These are phyloP conservation scores for Penicillium manginii DNA, from an alignment of 495 filamentous ascomycete species.

Conservation along the genomic window DNA sequence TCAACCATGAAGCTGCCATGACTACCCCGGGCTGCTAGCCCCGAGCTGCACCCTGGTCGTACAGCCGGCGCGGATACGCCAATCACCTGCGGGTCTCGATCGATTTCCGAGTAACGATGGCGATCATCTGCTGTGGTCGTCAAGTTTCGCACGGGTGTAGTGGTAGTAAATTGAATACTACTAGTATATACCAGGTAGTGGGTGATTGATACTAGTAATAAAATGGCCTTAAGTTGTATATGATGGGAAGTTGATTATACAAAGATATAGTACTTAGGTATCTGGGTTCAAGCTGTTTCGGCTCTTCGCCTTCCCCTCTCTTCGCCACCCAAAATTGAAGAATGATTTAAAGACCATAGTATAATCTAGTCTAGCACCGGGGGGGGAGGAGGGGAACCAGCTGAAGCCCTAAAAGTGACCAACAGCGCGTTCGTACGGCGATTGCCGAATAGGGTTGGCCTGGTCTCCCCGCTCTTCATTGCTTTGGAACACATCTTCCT, in stretches of 20 bases:
- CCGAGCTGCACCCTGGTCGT: conserved; percentile 22
- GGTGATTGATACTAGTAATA: too few species aligned
- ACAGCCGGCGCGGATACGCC: conserved; percentile 21
- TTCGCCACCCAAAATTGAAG: not conserved
- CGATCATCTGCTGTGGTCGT: conserved; percentile 25
- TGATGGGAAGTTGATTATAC: too few species aligned
- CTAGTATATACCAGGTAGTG: not conserved
- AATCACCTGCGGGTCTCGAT: conserved; percentile 24
- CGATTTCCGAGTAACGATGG: conserved; percentile 25
- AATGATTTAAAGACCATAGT: not conserved
- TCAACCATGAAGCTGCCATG: conserved; percentile 17
- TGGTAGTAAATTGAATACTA: not conserved
- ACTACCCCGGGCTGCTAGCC: conserved; percentile 14
- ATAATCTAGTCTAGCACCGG: too few species aligned
- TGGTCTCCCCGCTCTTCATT: conserved; percentile 33
- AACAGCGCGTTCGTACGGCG: conserved; percentile 19
- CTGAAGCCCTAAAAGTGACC: conserved; percentile 13
- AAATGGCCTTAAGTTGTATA: too few species aligned
- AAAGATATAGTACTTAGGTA: too few species aligned
- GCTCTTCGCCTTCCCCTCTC: not conserved
- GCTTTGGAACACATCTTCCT: conserved; percentile 30
- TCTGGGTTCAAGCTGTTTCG: too few species aligned
- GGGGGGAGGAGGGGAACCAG: not conserved
- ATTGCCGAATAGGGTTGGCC: conserved; percentile 29
- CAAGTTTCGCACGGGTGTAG: conserved; percentile 7